Evolutionary conservation across 2,329 filamentous ascomycete species (phyloP).

Genomic region (Trichoderma arundinaceum): DNA sequence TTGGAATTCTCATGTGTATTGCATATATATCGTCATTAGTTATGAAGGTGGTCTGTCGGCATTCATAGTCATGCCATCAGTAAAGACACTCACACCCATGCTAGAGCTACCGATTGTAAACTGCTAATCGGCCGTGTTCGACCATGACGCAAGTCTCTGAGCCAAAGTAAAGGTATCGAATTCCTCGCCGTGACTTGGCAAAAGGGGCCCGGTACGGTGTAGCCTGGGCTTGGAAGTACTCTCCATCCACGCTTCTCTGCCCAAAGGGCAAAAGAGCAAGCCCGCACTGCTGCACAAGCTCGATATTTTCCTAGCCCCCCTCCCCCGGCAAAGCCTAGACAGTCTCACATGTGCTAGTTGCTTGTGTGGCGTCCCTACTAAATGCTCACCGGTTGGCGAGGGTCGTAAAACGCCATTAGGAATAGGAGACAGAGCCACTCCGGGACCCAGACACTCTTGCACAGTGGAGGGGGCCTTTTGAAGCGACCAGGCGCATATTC

Average conservation of each 20-base stretch:
- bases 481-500: constrained; percentile 3
- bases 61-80: not conserved
- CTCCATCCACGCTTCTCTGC: not conserved
- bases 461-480: not conserved
- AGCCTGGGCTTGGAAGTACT: constrained; percentile 6
- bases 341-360: constrained; percentile 19
- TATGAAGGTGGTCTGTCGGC: not conserved
- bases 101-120: constrained; percentile 1
- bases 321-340: constrained; percentile 1
- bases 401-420: constrained; percentile 1
- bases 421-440: not conserved
- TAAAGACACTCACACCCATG: constrained; percentile 6
- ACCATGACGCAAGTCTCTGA: constrained; percentile 1
- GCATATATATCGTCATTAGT: not conserved
- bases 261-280: constrained; percentile 1
- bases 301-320: constrained; percentile 4
- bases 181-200: constrained; percentile 21
- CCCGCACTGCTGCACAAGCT: constrained; percentile 6
- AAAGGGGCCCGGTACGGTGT: constrained; percentile 23
- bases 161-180: constrained; percentile 4
- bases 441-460: not conserved
- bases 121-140: not conserved
- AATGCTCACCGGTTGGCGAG: constrained; percentile 28
- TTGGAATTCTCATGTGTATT: not conserved
- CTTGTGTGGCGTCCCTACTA: constrained; percentile 29